These are phyloP conservation scores for Dioszegia hungarica DNA, from an alignment of 768 basidiomycete genomes.

Conservation along the genomic window DNA sequence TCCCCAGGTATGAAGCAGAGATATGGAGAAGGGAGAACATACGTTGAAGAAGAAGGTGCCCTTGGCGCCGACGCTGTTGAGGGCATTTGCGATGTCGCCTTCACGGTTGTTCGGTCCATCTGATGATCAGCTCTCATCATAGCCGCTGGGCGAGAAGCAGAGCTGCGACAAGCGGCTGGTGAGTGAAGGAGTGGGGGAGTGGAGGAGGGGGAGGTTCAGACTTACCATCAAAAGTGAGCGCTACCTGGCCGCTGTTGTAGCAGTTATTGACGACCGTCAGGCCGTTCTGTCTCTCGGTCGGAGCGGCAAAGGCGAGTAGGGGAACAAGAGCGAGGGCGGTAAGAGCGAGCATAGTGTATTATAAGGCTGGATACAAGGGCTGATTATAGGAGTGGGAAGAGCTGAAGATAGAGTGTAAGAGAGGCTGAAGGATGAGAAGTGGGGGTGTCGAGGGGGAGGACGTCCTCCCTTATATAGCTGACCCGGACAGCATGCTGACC, in stretches of 20 bases:
- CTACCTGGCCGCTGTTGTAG: constrained; percentile 35
- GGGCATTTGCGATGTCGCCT: constrained; percentile 23
- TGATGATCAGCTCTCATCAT: constrained; percentile 8
- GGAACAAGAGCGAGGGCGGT: neutral
- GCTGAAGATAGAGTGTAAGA: too few species aligned
- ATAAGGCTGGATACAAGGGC: neutral
- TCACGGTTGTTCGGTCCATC: constrained; percentile 44
- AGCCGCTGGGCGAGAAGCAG: too few species aligned
- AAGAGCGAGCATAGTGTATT: neutral
- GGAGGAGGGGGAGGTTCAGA: neutral
- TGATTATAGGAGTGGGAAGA: neutral
- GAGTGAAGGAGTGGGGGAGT: too few species aligned
- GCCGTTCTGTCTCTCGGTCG: constrained; percentile 20
- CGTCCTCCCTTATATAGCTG: neutral
- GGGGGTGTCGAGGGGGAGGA: neutral
- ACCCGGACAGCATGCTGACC: neutral
- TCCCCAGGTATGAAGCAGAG: too few species aligned
- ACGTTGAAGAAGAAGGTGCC: constrained; percentile 49
- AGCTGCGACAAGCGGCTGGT: too few species aligned
- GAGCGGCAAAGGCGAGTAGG: constrained; percentile 3
- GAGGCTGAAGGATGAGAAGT: too few species aligned
- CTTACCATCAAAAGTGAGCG: constrained; percentile 47
- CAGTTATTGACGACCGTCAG: constrained; percentile 38
- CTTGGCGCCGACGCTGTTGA: constrained; percentile 26
- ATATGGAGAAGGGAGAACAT: constrained; percentile 5